phyloP scores from a whole-genome alignment of 2,329 filamentous ascomycete genomes.

The Xylariaceae sp. region DNA sequence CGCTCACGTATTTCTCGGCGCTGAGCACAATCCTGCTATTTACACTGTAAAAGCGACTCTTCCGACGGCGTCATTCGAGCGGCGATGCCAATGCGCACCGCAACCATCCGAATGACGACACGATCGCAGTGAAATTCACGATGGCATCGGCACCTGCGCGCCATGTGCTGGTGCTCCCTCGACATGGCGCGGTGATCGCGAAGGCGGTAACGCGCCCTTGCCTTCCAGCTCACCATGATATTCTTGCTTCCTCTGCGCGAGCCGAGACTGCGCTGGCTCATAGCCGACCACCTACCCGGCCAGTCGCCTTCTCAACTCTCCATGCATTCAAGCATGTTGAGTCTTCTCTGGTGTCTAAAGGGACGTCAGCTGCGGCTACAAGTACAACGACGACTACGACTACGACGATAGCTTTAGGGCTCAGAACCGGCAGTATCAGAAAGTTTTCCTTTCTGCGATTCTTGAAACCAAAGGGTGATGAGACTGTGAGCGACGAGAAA shows the following conservation, averaged over 20 bases:
- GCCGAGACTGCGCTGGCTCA: constrained; percentile 5
- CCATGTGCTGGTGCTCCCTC: constrained; percentile 32
- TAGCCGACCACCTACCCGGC: constrained; percentile 1
- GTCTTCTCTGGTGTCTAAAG: constrained; percentile 1
- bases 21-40: background rate
- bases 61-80: constrained; percentile 15
- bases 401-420: constrained; percentile 1
- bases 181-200: constrained; percentile 36
- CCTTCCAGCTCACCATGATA: constrained; percentile 10
- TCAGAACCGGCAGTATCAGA: constrained; percentile 11
- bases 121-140: constrained; percentile 8
- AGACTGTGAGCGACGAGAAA: constrained; percentile 4
- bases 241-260: constrained; percentile 8
- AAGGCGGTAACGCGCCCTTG: constrained; percentile 21
- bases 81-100: constrained; percentile 16
- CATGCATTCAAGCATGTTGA: background rate
- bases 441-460: constrained; percentile 22
- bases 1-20: background rate
- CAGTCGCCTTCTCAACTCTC: background rate
- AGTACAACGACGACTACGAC: background rate
- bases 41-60: constrained; percentile 4
- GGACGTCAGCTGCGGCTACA: background rate
- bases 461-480: constrained; percentile 8
- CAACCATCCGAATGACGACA: constrained; percentile 16
- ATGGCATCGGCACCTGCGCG: constrained; percentile 20